Base-by-base conservation (phyloP, 192 early-diverging fungal species). In the Coemansia sp. region DNA sequence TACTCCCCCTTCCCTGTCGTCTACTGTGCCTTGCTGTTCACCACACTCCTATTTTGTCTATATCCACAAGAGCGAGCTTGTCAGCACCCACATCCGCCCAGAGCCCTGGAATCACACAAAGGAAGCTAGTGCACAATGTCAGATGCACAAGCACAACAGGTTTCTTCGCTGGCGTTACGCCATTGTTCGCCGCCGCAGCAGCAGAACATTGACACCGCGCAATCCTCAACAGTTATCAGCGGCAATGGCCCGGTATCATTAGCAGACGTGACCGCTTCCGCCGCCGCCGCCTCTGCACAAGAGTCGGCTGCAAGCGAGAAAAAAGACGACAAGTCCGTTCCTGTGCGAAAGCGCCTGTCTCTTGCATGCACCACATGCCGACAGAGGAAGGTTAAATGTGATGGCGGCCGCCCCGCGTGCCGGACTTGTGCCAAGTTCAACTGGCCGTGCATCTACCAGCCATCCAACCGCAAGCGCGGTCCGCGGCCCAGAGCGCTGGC, bases 391-490 rank as follows among this genome's bases (percentile, higher is more conserved):
- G 87, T 94, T 63, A 93, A 92, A 70, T 94, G 92, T 77, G 91
- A 95, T 71, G 95, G 95, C 40, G 83, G 72, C 4, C 87, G 90
- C 50, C 93, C 93, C 51, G 83, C 86, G 12, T 97, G 95, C 78
- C 84, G 82, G 7, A 94, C 92, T 65, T 97, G 95, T 73, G 61
- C 81, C 41, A 88, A 90, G 74, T 84, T 89, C 45, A 85, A 84
- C 49, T 67, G 61, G 49, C 75, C 81, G 25, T 97, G 95, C 72
- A 85, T 92, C 8, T 97, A 94, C 75, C 85, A 91, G 53, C 92
- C 93, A 8, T 88, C 86, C 61, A 91, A 89, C 70, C 93, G 94
- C 75, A 95, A 96, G 77, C 86, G 94, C 43, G 94, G 95, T 0
- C 95, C 94, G 37, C 88, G 94, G 2, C 81, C 81, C 13, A 60